Evolutionary conservation across 352 stramenopile genomes (phyloP).

Genomic region (Thalassiosira mediterranea): DNA sequence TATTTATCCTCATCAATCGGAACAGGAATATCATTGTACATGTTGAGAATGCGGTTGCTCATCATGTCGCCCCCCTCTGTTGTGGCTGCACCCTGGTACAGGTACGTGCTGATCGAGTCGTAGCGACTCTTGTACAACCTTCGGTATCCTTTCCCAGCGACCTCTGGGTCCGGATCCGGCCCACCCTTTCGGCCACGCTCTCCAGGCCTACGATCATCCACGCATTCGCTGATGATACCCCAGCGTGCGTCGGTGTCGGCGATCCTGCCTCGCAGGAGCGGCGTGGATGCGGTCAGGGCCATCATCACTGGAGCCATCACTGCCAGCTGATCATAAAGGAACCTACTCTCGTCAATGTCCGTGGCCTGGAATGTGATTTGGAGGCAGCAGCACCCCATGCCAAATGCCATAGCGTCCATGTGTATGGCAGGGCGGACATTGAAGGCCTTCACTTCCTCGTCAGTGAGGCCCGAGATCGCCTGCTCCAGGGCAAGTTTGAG

Average conservation of each 20-base stretch:
- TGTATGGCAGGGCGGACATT: constrained; percentile 88
- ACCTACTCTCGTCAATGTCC: constrained; percentile 97
- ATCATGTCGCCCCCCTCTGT: constrained; percentile 52
- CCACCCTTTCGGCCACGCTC: constrained; percentile 76
- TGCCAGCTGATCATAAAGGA: constrained; percentile 99
- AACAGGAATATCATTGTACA: constrained; percentile 94
- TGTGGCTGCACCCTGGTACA: constrained; percentile 70
- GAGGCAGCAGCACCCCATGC: constrained; percentile 99
- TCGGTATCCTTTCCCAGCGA: constrained; percentile 91
- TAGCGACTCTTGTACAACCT: constrained; percentile 96
- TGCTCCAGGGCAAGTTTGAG: constrained; percentile 43
- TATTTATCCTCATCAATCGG: constrained; percentile 94
- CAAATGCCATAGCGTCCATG: constrained; percentile 99
- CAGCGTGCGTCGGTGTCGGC: constrained; percentile 86
- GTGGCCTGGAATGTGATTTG: constrained; percentile 98
- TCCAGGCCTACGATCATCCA: constrained; percentile 92
- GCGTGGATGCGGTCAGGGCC: constrained; percentile 97
- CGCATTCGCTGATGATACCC: constrained; percentile 95
- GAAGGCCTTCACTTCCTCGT: constrained; percentile 29
- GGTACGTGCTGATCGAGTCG: constrained; percentile 84
- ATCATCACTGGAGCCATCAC: constrained; percentile 99
- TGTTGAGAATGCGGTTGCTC: constrained; percentile 82
- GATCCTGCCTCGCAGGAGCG: constrained; percentile 93
- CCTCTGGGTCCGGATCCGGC: constrained; percentile 77
- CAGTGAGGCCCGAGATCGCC: constrained; percentile 9